Base-by-base conservation (phyloP, 441 rosid species). In the Viola pubescens region DNA sequence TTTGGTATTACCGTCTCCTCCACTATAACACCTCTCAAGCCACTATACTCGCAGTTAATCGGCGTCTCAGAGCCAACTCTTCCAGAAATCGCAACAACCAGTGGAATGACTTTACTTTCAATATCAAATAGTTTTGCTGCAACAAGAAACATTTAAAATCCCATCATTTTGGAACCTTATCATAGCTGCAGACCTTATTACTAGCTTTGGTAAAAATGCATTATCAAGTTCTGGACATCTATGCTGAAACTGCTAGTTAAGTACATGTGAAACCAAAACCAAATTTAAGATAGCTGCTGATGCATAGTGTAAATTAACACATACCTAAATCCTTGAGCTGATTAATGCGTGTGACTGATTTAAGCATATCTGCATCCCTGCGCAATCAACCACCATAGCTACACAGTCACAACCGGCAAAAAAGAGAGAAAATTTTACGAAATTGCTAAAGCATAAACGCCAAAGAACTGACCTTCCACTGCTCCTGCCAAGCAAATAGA, bases 61-160 rank as follows among this genome's bases (percentile, higher is more conserved):
- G 97, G 98, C n/a, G 80, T 76, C 62, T 87, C 94, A 42, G 97
- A 86, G 55, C 98, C 92, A 48, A 92, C 96, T 75, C 92, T 82
- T 74, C 98, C 98, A 16, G 78, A 84, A 12, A 89, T 74, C 0
- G 97, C 79, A 60, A 92, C 96, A 75, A 92, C 79, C 69, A 87
- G 70, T 9, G 98, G 97, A 9, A 81, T 59, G 5, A 84, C 79
- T 76, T 86, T 87, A 70, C 78, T 81, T 75, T 86, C 98, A 63
- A 73, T 64, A 12, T 89, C 97, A 45, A 92, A 71, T 63, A 92
- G 74, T 68, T 85, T 87, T 0, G 94, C 92, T 91, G 89, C 70
- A 77, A 75, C 26, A 13, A 9, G 26, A 70, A 69, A 68, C 56
- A 60, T 45, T 11, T 42, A 42, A 50, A 47, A 60, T 63, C 39